A percentile compares a stretch with the other conserved stretches of the same genome.
These are phyloP conservation scores for Mycena vulgaris DNA, from an alignment of 768 basidiomycete species.

Conservation along the genomic window DNA sequence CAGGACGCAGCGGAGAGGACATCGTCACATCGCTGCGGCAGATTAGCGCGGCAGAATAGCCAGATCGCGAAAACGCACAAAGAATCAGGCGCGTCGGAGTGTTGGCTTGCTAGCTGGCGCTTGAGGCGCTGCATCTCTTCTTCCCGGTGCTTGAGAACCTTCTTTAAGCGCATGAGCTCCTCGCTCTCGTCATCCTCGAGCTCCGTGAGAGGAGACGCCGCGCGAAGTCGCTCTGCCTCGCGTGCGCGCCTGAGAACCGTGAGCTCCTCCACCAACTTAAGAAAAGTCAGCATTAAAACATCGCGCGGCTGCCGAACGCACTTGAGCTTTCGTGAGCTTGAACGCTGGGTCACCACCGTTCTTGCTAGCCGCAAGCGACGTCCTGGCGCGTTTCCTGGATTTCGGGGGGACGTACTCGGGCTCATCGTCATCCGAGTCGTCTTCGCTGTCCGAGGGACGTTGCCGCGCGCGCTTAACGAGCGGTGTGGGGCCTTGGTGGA, in stretches of 20 bases:
- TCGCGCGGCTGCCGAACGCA: conserved; percentile 35
- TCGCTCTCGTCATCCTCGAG: conserved; percentile 49
- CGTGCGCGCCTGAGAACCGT: conserved; percentile 41
- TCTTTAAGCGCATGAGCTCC: conserved; percentile 45
- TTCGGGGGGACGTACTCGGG: conserved; percentile 20
- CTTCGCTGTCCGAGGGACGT: conserved; percentile 9
- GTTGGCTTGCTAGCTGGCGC: conserved; percentile 40
- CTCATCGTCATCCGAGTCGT: conserved; percentile 26
- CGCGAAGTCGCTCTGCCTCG: conserved; percentile 43
- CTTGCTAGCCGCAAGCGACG: conserved; percentile 24
- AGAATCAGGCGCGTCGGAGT: conserved; percentile 3
- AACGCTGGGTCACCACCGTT: conserved; percentile 45
- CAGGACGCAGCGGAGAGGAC: background rate
- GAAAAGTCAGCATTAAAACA: conserved; percentile 6
- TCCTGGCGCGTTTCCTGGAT: conserved; percentile 43
- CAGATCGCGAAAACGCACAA: conserved; percentile 12
- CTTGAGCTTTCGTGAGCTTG: conserved; percentile 61
- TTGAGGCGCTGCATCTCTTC: conserved; percentile 48
- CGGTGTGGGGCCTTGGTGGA: conserved; percentile 32
- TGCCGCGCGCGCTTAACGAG: conserved; percentile 29
- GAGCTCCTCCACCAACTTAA: conserved; percentile 50
- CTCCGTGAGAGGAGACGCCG: conserved; percentile 51
- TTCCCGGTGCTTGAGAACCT: conserved; percentile 44
- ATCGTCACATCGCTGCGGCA: conserved; percentile 14
- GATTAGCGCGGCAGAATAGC: background rate